These are phyloP conservation scores for Xylaria sp. DNA, from an alignment of 495 filamentous ascomycete genomes.

Conservation along the genomic window DNA sequence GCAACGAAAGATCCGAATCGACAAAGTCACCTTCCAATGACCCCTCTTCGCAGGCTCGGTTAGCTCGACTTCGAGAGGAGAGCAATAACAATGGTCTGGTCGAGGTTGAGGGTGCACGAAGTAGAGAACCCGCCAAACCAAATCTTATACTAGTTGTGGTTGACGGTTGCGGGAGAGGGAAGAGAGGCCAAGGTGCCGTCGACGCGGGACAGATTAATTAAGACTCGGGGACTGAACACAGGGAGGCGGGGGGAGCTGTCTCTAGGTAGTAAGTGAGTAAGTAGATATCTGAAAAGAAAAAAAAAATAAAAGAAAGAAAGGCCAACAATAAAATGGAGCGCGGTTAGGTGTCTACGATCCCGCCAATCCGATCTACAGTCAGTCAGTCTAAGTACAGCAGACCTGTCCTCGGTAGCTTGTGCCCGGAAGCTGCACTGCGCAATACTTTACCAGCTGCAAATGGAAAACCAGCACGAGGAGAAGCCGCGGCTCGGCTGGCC, in stretches of 20 bases:
- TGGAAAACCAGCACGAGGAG: neutral
- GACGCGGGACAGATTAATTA: neutral
- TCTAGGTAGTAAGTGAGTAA: neutral
- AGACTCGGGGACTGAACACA: neutral
- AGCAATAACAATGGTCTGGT: neutral
- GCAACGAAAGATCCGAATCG: neutral
- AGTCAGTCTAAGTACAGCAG: neutral
- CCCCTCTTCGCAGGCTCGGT: neutral
- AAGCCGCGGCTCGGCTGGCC: conserved; percentile 18
- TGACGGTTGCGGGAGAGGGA: neutral
- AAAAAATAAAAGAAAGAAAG: too few species aligned
- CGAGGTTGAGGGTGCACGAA: neutral
- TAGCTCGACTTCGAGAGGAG: neutral
- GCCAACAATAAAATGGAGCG: conserved; percentile 17
- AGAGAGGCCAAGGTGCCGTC: neutral
- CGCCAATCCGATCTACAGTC: conserved; percentile 3
- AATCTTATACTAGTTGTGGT: neutral
- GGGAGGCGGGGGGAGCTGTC: conserved; percentile 1
- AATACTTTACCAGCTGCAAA: conserved; percentile 6
- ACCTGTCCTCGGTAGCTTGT: neutral
- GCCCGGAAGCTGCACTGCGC: neutral
- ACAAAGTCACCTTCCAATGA: neutral
- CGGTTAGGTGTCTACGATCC: neutral
- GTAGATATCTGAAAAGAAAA: neutral
- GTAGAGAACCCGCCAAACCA: neutral